Evolutionary conservation across 176 grass and related monocot species (phyloP).

Genomic region (Musa acuminata): DNA sequence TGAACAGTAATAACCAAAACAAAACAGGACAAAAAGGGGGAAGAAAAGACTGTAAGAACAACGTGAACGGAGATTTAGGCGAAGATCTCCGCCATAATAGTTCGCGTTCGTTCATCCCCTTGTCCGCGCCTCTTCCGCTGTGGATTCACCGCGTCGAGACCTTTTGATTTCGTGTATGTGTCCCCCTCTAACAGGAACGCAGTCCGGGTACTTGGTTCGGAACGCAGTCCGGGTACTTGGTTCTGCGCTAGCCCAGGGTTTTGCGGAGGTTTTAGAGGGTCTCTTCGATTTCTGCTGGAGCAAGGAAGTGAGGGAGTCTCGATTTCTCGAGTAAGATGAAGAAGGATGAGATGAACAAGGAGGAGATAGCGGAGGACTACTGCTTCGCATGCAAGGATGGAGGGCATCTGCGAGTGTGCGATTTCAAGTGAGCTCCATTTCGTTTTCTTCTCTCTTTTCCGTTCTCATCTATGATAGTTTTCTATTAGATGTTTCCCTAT

Average conservation of each 20-base stretch:
- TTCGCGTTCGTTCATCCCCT: not conserved
- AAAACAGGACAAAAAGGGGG: too few species aligned
- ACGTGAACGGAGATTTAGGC: not conserved
- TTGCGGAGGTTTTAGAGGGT: not conserved
- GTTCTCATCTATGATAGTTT: not conserved
- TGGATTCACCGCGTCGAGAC: not conserved
- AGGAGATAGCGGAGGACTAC: conserved; percentile 40
- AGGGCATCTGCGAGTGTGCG: conserved; percentile 49
- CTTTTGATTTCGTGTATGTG: not conserved
- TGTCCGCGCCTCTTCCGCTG: not conserved
- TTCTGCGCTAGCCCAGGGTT: not conserved
- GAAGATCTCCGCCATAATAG: not conserved
- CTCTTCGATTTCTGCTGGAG: not conserved
- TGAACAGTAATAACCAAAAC: too few species aligned
- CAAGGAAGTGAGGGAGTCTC: not conserved
- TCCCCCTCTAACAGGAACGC: not conserved
- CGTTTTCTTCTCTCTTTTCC: not conserved
- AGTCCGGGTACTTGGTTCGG: not conserved
- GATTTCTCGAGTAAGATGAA: conserved; percentile 1
- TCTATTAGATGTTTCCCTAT: not conserved
- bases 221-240: not conserved
- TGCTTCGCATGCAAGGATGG: conserved; percentile 88
- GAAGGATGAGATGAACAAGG: conserved; percentile 18
- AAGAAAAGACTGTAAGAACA: too few species aligned
- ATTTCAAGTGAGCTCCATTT: conserved; percentile 34